Conservation (phyloP, 306 rosid species). For the Fagus sylvatica region DNA sequence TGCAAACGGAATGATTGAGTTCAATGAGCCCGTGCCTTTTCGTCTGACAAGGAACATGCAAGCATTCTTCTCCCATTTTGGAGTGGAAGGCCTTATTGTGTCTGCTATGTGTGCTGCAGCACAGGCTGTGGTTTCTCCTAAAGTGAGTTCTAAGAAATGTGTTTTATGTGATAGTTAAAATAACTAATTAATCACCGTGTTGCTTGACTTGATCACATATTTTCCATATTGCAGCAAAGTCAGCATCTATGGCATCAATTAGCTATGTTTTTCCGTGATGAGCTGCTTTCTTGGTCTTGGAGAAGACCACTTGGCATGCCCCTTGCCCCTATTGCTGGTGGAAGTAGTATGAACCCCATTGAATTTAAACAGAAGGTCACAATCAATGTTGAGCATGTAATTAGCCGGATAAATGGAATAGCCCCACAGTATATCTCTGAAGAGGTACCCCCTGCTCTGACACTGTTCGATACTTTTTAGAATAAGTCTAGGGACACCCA, state of each 20-base stretch:
- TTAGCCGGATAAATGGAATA: conserved; percentile 69
- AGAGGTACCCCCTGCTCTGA: conserved; percentile 58
- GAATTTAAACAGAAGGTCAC: conserved; percentile 90
- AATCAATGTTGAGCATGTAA: conserved; percentile 82
- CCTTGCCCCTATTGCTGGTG: conserved; percentile 73
- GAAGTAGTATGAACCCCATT: conserved; percentile 69
- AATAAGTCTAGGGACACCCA: too few species aligned
- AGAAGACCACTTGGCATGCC: conserved; percentile 98
- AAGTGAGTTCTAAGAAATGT: conserved; percentile 45
- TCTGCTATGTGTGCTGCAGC: conserved; percentile 99
- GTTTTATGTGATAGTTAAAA: neutral
- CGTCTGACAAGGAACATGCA: conserved; percentile 98
- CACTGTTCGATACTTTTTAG: neutral
- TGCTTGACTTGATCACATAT: conserved; percentile 18
- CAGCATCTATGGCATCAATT: conserved; percentile 98
- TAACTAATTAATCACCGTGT: neutral
- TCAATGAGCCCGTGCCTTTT: conserved; percentile 95
- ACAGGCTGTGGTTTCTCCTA: conserved; percentile 93
- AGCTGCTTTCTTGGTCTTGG: conserved; percentile 98
- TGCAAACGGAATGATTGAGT: conserved; percentile 88
- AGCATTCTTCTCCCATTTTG: conserved; percentile 88
- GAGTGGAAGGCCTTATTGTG: conserved; percentile 96
- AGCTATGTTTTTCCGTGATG: conserved; percentile 99
- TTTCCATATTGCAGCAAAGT: conserved; percentile 75
- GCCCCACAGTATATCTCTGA: conserved; percentile 89